Percentiles rank a stretch among this genome's conserved stretches.
These are phyloP conservation scores for Corylus avellana DNA, from an alignment of 306 rosid genomes.

Conservation along the genomic window DNA sequence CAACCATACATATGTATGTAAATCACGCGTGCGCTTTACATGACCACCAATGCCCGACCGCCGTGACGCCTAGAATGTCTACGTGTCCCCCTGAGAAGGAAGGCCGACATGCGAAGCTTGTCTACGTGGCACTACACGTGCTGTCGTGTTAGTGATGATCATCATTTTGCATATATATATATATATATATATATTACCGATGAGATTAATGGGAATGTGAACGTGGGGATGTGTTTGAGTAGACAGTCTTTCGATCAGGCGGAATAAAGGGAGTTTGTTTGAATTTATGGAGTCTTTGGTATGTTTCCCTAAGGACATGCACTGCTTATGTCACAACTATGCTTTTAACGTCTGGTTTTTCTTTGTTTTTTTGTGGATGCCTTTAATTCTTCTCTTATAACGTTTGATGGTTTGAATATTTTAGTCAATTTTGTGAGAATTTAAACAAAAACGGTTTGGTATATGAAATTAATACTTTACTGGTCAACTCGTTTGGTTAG, in stretches of 20 bases:
- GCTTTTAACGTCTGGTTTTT: background rate
- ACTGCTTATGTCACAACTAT: slow-evolving; percentile 40
- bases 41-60: slow-evolving; percentile 25
- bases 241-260: background rate
- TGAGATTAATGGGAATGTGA: background rate
- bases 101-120: slow-evolving; percentile 51
- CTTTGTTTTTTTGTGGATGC: background rate
- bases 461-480: background rate
- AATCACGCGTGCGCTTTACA: too few species aligned
- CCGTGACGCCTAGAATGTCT: slow-evolving; percentile 6
- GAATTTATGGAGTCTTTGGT: slow-evolving; percentile 23
- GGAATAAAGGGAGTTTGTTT: slow-evolving; percentile 22
- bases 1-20: slow-evolving; percentile 1
- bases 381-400: background rate
- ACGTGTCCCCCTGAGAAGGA: slow-evolving; percentile 52
- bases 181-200: background rate
- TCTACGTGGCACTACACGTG: slow-evolving; percentile 36
- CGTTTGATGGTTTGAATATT: background rate
- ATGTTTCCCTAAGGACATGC: slow-evolving; percentile 39
- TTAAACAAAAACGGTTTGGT: background rate
- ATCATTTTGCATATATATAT: too few species aligned
- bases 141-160: background rate
- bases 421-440: background rate
- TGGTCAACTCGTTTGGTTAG: too few species aligned
- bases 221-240: background rate